Evolutionary conservation across 441 rosid species (phyloP), one percentile per base, ranked within the genome.

Genomic region (Biscutella auriculata): DNA sequence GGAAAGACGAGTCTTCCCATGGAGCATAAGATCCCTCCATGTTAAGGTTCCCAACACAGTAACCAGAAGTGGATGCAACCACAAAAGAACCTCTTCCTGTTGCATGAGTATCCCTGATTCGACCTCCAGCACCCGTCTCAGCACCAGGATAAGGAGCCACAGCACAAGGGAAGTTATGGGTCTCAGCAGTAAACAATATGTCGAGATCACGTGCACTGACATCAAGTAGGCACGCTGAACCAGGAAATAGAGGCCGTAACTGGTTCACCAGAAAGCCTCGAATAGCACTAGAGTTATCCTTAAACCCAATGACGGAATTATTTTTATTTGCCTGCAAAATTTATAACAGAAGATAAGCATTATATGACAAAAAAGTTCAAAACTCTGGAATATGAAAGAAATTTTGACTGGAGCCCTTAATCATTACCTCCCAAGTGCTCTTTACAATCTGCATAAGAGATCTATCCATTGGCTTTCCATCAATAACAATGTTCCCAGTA

Each of bases 61-160:
- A 92, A 52, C 98, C 98, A 60, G 95, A 87, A 21, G 94, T 83
- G 9, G 92, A 62, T 55, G 90, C 98, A 72, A 83, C 79, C 26
- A 92, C 95, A 68, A 84, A 88, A 40, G 97, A 92, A 5, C 98
- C 98, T 47, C 84, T 74, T 65, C 97, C 98, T 11, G 97, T 92
- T 17, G 98, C 98, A 77, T 92, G 98, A 2, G 97, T 88, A 68
- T 88, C 98, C 69, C 98, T 84, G 10, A 92, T 86, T 43, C 98
- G 80, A 50, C 98, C 98, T 29, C 98, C 98, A 17, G 92, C 94
- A 45, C 97, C 98, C 0, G 98, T 92, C 76, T 92, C 97, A 42
- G 98, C 95, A 26, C 98, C 98, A 53, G 98, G 98, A 53, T 88
- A 88, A 45, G 98, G 95, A 42, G 98, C 98, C 67, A 92, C 98